Percentiles rank a stretch among this genome's conserved stretches.
Evolutionary conservation across 495 filamentous ascomycete species (phyloP).

Genomic region (Penicillium bialowiezense): DNA sequence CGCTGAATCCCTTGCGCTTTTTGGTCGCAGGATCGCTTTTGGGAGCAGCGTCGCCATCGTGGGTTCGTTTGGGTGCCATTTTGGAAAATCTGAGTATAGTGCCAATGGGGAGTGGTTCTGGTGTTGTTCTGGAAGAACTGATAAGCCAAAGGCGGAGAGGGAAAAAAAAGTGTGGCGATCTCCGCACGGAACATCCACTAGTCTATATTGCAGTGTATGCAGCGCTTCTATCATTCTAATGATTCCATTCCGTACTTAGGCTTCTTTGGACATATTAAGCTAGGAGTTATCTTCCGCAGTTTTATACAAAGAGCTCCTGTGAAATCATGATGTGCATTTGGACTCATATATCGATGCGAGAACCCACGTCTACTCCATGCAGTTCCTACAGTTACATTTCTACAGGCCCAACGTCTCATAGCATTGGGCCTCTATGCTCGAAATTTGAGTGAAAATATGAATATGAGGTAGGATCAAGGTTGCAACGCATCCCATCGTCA

Average conservation of each 20-base stretch:
- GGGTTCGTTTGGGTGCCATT: constrained; percentile 61
- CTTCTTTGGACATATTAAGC: too few relatives aligned
- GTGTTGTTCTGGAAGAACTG: not conserved
- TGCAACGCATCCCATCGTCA: constrained; percentile 3
- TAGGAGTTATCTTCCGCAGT: too few relatives aligned
- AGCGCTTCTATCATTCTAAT: not conserved
- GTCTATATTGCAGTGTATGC: too few relatives aligned
- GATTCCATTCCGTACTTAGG: not conserved
- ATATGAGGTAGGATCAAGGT: too few relatives aligned
- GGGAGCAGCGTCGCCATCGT: constrained; percentile 44
- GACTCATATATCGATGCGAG: too few relatives aligned
- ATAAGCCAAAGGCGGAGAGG: constrained; percentile 2
- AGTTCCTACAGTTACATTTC: too few relatives aligned
- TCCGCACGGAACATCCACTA: constrained; percentile 10
- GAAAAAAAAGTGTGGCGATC: constrained; percentile 25
- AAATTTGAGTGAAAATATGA: too few relatives aligned
- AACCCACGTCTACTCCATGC: too few relatives aligned
- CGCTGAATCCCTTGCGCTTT: constrained; percentile 65
- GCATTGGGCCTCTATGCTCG: too few relatives aligned
- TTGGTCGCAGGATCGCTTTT: constrained; percentile 46
- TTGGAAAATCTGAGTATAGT: not conserved
- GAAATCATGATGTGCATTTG: too few relatives aligned
- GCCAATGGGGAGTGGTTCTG: not conserved
- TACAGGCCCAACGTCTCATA: too few relatives aligned
- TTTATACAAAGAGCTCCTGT: too few relatives aligned